Evolutionary conservation across 495 filamentous ascomycete species (phyloP).

Genomic region (Aspergillus incahuasiensis): DNA sequence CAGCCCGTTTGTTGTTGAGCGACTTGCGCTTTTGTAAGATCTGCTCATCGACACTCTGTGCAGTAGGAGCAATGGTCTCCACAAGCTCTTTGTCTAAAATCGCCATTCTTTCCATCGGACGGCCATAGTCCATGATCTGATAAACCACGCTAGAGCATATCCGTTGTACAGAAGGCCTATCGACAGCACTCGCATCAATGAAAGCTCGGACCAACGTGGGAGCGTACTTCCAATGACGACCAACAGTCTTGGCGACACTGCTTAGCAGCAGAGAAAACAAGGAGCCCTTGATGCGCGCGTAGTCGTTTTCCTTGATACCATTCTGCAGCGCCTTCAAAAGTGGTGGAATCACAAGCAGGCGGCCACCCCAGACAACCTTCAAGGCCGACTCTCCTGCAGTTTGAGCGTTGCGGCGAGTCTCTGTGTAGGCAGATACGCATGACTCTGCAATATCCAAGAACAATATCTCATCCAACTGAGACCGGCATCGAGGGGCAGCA

Average conservation of each 20-base stretch:
- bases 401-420: conserved; percentile 90
- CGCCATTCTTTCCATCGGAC: conserved; percentile 77
- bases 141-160: conserved; percentile 77
- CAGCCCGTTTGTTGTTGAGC: conserved; percentile 66
- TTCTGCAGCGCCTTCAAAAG: conserved; percentile 73
- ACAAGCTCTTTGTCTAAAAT: conserved; percentile 73
- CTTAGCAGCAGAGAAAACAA: conserved; percentile 87
- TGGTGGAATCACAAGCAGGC: conserved; percentile 81
- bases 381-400: conserved; percentile 87
- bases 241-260: conserved; percentile 79
- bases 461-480: conserved; percentile 75
- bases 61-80: conserved; percentile 62
- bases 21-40: conserved; percentile 63
- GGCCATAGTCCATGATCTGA: conserved; percentile 86
- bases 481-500: conserved; percentile 76
- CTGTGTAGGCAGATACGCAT: conserved; percentile 89
- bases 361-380: conserved; percentile 82
- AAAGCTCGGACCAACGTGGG: conserved; percentile 81
- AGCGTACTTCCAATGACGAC: conserved; percentile 88
- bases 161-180: conserved; percentile 91
- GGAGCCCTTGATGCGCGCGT: conserved; percentile 87
- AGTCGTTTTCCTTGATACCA: conserved; percentile 77
- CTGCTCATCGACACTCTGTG: conserved; percentile 56
- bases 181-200: conserved; percentile 81
- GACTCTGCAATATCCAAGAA: conserved; percentile 87